Evolutionary conservation across 768 basidiomycete species (phyloP).

Genomic region (Hemileccinum rubropunctum): DNA sequence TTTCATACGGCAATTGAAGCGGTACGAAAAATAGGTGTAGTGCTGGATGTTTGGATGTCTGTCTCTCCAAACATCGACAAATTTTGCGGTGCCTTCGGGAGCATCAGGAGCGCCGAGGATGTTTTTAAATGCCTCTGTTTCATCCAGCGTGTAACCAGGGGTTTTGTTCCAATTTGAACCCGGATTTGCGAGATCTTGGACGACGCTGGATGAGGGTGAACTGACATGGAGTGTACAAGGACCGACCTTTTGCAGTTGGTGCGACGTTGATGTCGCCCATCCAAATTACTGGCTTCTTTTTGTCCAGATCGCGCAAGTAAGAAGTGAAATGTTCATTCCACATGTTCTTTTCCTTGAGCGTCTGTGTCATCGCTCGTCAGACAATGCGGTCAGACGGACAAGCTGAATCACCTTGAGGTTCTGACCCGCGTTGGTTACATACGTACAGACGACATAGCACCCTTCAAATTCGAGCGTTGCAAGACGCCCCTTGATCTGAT

Average conservation of each 20-base stretch:
- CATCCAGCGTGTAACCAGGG: conserved; percentile 78
- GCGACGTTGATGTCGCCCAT: conserved; percentile 86
- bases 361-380: conserved; percentile 40
- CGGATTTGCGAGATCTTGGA: conserved; percentile 62
- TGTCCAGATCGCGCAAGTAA: conserved; percentile 71
- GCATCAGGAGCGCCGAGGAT: conserved; percentile 55
- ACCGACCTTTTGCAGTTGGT: conserved; percentile 64
- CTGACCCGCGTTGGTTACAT: conserved; percentile 81
- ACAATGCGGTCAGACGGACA: background rate
- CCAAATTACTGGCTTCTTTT: conserved; percentile 85
- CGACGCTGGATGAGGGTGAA: background rate
- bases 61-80: conserved; percentile 80
- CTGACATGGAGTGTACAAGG: background rate
- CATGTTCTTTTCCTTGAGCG: conserved; percentile 66
- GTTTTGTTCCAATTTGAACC: conserved; percentile 86
- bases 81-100: conserved; percentile 39
- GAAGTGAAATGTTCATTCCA: conserved; percentile 79
- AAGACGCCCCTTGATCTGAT: conserved; percentile 69
- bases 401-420: conserved; percentile 57
- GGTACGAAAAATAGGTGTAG: conserved; percentile 84
- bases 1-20: conserved; percentile 76
- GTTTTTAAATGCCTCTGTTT: conserved; percentile 70
- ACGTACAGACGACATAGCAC: conserved; percentile 72
- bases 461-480: conserved; percentile 77
- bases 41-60: conserved; percentile 65